Base-by-base conservation (phyloP, 495 filamentous ascomycete genomes). In the Tuber umbilicatum region DNA sequence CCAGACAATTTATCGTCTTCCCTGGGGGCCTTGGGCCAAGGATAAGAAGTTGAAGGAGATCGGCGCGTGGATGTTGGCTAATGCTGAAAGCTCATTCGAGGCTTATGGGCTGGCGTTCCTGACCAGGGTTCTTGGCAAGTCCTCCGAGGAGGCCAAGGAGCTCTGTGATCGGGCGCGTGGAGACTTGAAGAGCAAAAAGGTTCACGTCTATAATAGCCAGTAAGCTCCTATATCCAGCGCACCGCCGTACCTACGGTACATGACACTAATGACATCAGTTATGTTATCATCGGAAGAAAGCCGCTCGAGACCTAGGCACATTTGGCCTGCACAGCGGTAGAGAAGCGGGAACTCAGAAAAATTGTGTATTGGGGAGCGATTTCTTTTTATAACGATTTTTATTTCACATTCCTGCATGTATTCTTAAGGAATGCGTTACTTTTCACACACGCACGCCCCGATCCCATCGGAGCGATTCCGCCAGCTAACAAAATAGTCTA, bases 141-240 rank as follows among this genome's bases (percentile, higher is more conserved):
- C 85, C 76, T 75, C 78, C 31, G 82, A 87, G 31, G 86, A 86
- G 47, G 82, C 82, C 23, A 84, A 83, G 70, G 89, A 89, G 83
- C 86, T 88, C 70, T 86, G 89, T 21, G 76, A 73, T 69, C 85
- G 84, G 2, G 84, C 79, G 14, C 84, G 88, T 68, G 81, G 85
- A 64, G 84, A 86, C 37, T 83, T 80, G 27, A 78, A 83, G 43
- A 86, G 85, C 37, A 83, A 82, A n/a, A 84, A 84, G 55, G 80
- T 86, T 70, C 75, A 73, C 67, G 83, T 89, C 9, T 84, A 86
- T 38, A 60, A 60, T 60, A 14, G 0, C 10, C 50, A 60, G 50
- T 60, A 16, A 60, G 50, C 16, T 60, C 10, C 5, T 27, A 60
- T 31, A 60, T 5, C n/a, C 12, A 16, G 50, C n/a, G n/a, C n/a